Evolutionary conservation across 2,329 filamentous ascomycete genomes (phyloP), one percentile per base, ranked within the genome.

Genomic region (Fusarium nygamai): DNA sequence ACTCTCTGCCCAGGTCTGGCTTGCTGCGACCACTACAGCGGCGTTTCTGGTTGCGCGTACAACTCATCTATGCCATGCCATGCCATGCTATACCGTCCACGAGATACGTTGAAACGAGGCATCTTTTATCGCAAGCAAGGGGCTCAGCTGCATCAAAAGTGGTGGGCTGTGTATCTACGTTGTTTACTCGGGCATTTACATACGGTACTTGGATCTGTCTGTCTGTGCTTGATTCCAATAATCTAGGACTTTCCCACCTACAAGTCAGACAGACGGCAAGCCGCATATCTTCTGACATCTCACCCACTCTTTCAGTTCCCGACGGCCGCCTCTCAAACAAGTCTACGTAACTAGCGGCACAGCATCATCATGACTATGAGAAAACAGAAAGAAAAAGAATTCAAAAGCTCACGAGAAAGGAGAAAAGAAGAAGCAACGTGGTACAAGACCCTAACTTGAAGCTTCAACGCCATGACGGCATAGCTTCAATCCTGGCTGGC

Each of bases 11-110:
- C 61, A 51, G 62, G 59, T 59, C 54, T 73, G 36, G 72, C 54
- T 72, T 75, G 72, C 64, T 73, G 72, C 72, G 72, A 75, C 72
- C 72, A 75, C 64, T 75, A 74, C 62, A 68, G 34, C 29, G 53
- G 51, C 43, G 60, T 51, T 51, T 65, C 65, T 61, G 31, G 61
- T 74, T 74, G 64, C 72, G 57, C 57, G 72, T 72, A 61, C 57
- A 62, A 36, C 56, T 43, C 67, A 61, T 67, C 57, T 54, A 61
- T 61, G 38, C 38, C 17, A 56, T 56, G 51, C 51, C 17, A 56
- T 56, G 53, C 53, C 19, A 53, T 62, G 36, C 51, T 44, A 36
- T 63, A 31, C 41, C 48, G 63, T 53, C 62, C 48, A 69, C 71
- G 72, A 73, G 66, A 66, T 68, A 48, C 62, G 44, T 73, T 73